Conservation (phyloP, 257 asterid species). For the Fraxinus americana region DNA sequence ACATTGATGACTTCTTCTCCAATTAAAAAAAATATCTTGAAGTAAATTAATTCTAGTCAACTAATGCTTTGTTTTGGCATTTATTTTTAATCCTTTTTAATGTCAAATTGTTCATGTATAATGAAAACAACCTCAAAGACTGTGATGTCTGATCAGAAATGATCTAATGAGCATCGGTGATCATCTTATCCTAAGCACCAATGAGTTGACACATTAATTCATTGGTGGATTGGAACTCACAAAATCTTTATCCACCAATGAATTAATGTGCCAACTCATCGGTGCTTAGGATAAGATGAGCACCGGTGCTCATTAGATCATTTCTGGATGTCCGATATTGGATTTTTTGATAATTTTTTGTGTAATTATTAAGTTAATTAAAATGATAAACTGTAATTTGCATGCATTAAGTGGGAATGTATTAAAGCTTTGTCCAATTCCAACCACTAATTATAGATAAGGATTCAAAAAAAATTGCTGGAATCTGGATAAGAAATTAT, state of each 20-base stretch:
- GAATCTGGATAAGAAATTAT: too few species aligned
- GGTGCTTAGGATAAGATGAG: too few species aligned
- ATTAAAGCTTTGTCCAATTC: background rate
- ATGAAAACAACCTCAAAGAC: background rate
- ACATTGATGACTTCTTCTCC: background rate
- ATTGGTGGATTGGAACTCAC: too few species aligned
- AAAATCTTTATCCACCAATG: too few species aligned
- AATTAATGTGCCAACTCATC: too few species aligned
- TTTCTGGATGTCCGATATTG: background rate
- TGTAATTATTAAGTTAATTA: background rate
- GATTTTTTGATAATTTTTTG: background rate
- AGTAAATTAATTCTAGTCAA: background rate
- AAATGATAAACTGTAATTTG: background rate
- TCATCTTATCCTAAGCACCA: too few species aligned
- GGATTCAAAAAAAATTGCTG: background rate
- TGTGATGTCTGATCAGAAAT: too few species aligned
- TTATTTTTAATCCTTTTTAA: background rate
- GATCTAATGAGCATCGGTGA: too few species aligned
- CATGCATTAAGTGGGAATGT: background rate
- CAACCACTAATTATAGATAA: background rate
- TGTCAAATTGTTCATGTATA: background rate
- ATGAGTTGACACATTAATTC: too few species aligned
- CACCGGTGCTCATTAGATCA: too few species aligned
- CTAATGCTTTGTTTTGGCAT: background rate
- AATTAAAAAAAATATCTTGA: background rate